A percentile compares a stretch with the other conserved stretches of the same genome.
phyloP scores from a whole-genome alignment of 352 stramenopile species.

The Phytopythium aichiense region DNA sequence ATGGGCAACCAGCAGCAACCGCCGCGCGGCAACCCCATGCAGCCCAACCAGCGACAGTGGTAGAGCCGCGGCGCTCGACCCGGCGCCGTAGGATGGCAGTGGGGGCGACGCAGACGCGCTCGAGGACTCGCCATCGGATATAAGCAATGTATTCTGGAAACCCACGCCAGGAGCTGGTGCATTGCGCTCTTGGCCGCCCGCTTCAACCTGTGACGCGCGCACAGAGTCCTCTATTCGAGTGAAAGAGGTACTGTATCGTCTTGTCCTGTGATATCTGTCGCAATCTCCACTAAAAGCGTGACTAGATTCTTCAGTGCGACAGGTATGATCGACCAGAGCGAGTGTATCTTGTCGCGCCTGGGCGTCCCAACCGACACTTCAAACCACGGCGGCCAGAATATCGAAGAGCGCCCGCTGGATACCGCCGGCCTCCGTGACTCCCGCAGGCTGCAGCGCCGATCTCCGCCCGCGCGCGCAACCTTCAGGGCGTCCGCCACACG shows the following conservation, averaged over 20 bases:
- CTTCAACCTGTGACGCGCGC: conserved; percentile 10
- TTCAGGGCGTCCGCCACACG: neutral
- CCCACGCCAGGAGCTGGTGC: neutral
- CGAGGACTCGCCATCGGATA: neutral
- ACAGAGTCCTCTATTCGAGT: neutral
- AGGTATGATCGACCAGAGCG: neutral
- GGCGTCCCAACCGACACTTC: neutral
- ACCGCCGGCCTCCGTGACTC: neutral
- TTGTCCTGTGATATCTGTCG: neutral
- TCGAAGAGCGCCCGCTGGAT: neutral
- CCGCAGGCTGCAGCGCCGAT: neutral
- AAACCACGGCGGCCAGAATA: conserved; percentile 1
- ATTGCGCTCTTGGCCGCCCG: neutral
- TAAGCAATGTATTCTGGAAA: conserved; percentile 2
- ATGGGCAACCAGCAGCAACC: conserved; percentile 63
- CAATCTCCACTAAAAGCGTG: too few species aligned
- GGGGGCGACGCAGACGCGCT: neutral
- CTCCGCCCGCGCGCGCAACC: too few species aligned
- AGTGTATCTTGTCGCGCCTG: neutral
- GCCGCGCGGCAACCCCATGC: conserved; percentile 55
- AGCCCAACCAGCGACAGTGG: conserved; percentile 46
- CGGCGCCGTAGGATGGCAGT: neutral
- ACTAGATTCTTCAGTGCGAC: neutral
- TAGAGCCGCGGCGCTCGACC: conserved; percentile 4
- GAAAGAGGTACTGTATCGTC: neutral